phyloP scores from a whole-genome alignment of 2,329 filamentous ascomycete species.

The Fusarium sp. region DNA sequence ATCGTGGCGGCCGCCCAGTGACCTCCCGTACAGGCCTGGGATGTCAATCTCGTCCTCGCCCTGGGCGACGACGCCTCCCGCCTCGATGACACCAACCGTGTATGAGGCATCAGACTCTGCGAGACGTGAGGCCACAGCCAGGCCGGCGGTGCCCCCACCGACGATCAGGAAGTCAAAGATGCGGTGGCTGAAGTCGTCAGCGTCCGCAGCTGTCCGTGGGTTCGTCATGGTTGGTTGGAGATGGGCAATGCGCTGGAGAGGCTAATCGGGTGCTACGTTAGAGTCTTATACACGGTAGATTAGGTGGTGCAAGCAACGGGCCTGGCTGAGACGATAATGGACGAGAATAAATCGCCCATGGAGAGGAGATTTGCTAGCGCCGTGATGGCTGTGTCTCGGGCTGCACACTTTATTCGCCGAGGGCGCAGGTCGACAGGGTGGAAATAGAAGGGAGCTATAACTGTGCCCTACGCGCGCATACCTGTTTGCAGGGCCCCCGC shows the following conservation, averaged over 20 bases:
- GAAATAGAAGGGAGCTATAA: background rate
- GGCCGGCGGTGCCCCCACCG: constrained; percentile 66
- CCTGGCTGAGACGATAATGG: constrained; percentile 3
- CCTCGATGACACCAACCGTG: constrained; percentile 49
- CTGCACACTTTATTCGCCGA: background rate
- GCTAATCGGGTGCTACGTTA: background rate
- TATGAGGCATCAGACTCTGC: constrained; percentile 52
- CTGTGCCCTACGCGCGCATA: background rate
- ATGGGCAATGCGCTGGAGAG: background rate
- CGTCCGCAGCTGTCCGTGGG: background rate
- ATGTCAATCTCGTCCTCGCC: constrained; percentile 52
- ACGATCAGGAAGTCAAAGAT: constrained; percentile 57
- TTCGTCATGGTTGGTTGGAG: constrained; percentile 16
- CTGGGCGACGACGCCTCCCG: constrained; percentile 37
- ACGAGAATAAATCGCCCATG: background rate
- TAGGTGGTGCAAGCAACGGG: background rate
- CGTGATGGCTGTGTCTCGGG: background rate
- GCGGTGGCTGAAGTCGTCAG: constrained; percentile 40
- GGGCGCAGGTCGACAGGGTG: background rate
- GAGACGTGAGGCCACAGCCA: constrained; percentile 62
- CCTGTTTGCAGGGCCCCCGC: background rate
- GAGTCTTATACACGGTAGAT: constrained; percentile 12
- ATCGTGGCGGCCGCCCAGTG: constrained; percentile 53
- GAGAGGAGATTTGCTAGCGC: background rate
- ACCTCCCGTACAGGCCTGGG: constrained; percentile 52